These are phyloP conservation scores for Poronia punctata DNA, from an alignment of 495 filamentous ascomycete genomes.

Conservation along the genomic window DNA sequence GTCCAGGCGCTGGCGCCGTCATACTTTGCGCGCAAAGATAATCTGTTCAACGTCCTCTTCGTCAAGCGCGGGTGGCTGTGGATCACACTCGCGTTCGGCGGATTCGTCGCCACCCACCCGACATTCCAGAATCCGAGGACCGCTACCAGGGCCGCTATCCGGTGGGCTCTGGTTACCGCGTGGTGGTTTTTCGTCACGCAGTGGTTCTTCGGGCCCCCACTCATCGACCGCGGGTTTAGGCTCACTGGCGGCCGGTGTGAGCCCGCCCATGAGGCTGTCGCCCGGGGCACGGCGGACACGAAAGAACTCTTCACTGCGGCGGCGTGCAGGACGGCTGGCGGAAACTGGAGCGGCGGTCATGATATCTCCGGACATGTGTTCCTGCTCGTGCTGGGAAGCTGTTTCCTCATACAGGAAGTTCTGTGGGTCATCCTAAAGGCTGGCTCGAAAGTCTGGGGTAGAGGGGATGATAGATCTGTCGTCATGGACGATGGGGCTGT, in stretches of 20 bases:
- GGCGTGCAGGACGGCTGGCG: constrained; percentile 78
- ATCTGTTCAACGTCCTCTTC: constrained; percentile 84
- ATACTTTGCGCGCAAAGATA: constrained; percentile 89
- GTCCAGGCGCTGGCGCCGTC: constrained; percentile 53
- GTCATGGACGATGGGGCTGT: constrained; percentile 53
- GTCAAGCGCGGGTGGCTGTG: constrained; percentile 95
- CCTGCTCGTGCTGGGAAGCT: constrained; percentile 74
- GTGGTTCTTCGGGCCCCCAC: constrained; percentile 88
- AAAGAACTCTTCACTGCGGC: constrained; percentile 57
- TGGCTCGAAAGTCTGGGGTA: constrained; percentile 15
- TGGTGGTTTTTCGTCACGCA: constrained; percentile 82
- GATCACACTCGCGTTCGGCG: constrained; percentile 63
- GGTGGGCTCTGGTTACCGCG: constrained; percentile 64
- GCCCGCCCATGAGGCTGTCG: constrained; percentile 27
- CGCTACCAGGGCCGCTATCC: constrained; percentile 45
- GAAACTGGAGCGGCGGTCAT: constrained; percentile 80
- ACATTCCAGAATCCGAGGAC: constrained; percentile 29
- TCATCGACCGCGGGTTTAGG: constrained; percentile 80
- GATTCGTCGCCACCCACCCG: constrained; percentile 56
- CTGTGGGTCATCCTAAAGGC: constrained; percentile 50
- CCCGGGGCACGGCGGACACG: constrained; percentile 23
- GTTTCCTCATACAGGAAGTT: constrained; percentile 72
- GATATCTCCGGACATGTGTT: constrained; percentile 96
- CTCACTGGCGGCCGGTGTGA: constrained; percentile 79
- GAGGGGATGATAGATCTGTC: constrained; percentile 50